phyloP scores from a whole-genome alignment of 2,329 filamentous ascomycete species.

The Biscogniauxia sp. region DNA sequence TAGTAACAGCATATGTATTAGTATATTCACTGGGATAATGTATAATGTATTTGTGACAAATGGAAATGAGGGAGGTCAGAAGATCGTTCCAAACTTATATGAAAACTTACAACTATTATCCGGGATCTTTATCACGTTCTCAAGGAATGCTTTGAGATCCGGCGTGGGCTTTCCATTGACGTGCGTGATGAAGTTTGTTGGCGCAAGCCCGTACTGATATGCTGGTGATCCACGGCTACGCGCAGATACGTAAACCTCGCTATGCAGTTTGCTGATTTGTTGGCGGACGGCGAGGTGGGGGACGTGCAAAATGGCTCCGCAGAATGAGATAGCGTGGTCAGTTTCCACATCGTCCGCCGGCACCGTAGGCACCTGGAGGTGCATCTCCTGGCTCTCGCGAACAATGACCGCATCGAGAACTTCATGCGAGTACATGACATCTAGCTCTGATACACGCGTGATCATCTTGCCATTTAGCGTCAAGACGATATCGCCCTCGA shows the following conservation, averaged over 20 bases:
- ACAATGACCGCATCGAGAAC: conserved; percentile 81
- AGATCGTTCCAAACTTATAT: neutral
- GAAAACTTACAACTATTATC: conserved; percentile 79
- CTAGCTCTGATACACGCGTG: conserved; percentile 87
- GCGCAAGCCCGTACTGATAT: conserved; percentile 87
- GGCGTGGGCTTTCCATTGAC: conserved; percentile 87
- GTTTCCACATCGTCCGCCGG: conserved; percentile 90
- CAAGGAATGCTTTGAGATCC: conserved; percentile 76
- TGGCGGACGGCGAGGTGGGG: conserved; percentile 96
- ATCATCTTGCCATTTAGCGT: conserved; percentile 90
- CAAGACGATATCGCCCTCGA: conserved; percentile 90
- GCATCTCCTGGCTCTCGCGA: conserved; percentile 76
- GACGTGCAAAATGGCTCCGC: conserved; percentile 86
- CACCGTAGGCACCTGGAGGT: conserved; percentile 77
- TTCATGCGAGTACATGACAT: conserved; percentile 93
- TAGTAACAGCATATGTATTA: conserved; percentile 32
- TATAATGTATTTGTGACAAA: neutral
- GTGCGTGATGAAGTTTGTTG: conserved; percentile 96
- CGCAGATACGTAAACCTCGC: conserved; percentile 92
- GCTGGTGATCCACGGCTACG: conserved; percentile 78
- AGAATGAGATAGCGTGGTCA: conserved; percentile 88
- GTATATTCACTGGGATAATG: conserved; percentile 3
- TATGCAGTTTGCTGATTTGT: conserved; percentile 94
- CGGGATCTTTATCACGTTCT: conserved; percentile 79
- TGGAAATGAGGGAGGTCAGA: neutral